Evolutionary conservation across 306 rosid genomes (phyloP), one percentile per base, ranked within the genome.

Genomic region (Crotalaria pallida): DNA sequence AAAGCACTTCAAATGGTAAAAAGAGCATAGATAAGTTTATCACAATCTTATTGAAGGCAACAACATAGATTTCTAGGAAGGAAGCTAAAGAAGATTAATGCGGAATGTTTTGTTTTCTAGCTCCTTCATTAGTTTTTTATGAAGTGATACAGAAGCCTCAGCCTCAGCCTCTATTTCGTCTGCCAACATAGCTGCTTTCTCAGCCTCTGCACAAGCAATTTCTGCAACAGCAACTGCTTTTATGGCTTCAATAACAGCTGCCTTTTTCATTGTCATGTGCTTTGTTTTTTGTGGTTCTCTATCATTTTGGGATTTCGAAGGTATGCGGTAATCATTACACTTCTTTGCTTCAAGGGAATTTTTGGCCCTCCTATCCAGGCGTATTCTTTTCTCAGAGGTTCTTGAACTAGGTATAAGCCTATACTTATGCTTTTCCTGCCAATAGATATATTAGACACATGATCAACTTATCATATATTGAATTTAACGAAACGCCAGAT

Each of bases 221-320:
- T 89, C 96, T 48, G 98, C 98, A 81, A 88, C 96, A 6, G 96
- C 98, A 60, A 92, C 96, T 16, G 98, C 98, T 78, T 74, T 82
- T 11, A 96, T n/a, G n/a, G n/a, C 96, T 65, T 96, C 96, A 43
- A 88, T 96, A 8, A 88, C 92, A 0, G 89, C 89, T 9, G 92
- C 98, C 67, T 92, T 96, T 70, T 88, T 87, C 44, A 91, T 87
- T 62, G 91, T 84, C 98, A 88, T 83, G 67, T 92, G 68, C 80
- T 76, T 88, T 80, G 69, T 80, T 78, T 84, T 88, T 33, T 84
- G 69, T 13, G 86, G 81, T 67, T 89, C 96, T 16, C 83, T 84
- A 33, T 92, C 91, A 33, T 92, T 89, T 81, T 83, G 91, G 52
- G 87, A 74, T 76, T 77, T 86, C 13, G 92, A 84, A 51, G 80